These are phyloP conservation scores for Phytophthora hibernalis DNA, from an alignment of 352 stramenopile species.

Conservation along the genomic window DNA sequence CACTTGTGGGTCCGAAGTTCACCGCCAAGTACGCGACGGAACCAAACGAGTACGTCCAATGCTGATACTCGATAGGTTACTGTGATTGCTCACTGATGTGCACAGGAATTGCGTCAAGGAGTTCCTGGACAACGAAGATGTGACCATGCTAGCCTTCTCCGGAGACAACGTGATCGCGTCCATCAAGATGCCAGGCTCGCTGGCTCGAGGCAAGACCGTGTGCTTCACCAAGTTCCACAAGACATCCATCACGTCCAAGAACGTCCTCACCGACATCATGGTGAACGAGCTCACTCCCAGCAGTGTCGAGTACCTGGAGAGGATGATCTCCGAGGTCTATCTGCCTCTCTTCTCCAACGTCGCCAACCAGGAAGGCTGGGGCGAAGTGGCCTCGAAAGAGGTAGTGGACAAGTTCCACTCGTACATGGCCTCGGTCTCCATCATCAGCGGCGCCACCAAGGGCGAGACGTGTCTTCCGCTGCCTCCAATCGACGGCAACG, in stretches of 20 bases:
- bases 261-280: constrained; percentile 89
- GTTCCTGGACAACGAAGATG: constrained; percentile 89
- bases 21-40: constrained; percentile 85
- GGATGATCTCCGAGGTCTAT: constrained; percentile 95
- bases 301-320: constrained; percentile 96
- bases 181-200: constrained; percentile 88
- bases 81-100: neutral
- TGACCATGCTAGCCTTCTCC: constrained; percentile 90
- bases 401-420: constrained; percentile 98
- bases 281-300: constrained; percentile 88
- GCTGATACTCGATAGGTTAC: neutral
- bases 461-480: constrained; percentile 97
- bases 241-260: constrained; percentile 77
- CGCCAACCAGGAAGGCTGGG: constrained; percentile 96
- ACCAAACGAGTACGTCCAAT: constrained; percentile 68
- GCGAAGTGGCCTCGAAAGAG: constrained; percentile 96
- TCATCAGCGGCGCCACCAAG: constrained; percentile 97
- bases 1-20: constrained; percentile 74
- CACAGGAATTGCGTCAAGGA: constrained; percentile 82
- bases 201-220: constrained; percentile 91
- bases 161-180: constrained; percentile 86
- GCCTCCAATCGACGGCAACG: constrained; percentile 90
- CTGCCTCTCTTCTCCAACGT: constrained; percentile 96
- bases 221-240: constrained; percentile 93
- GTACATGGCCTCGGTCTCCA: constrained; percentile 96